These are phyloP conservation scores for Euphrasia confusa DNA, from an alignment of 257 asterid genomes.

Conservation along the genomic window DNA sequence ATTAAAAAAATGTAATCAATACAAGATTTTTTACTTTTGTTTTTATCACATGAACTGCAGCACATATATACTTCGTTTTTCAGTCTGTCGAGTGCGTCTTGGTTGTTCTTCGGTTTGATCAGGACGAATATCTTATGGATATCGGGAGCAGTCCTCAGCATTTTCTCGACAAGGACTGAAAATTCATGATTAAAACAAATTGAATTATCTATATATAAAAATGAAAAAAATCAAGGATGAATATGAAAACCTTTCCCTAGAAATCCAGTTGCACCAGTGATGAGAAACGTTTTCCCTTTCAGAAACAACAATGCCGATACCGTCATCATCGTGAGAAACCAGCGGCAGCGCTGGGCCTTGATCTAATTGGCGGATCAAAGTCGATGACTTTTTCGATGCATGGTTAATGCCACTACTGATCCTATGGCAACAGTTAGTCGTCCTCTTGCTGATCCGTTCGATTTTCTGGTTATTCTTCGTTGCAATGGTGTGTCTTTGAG, in stretches of 20 bases:
- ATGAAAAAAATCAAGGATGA: too few species aligned
- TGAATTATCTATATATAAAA: too few species aligned
- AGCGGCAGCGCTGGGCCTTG: too few species aligned
- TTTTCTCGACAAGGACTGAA: constrained; percentile 85
- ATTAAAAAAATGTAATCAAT: not conserved
- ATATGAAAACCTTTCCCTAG: constrained; percentile 78
- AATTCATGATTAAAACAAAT: not conserved
- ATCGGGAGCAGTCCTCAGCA: constrained; percentile 80
- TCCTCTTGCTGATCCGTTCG: too few species aligned
- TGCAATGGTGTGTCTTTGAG: too few species aligned
- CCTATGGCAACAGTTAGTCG: too few species aligned
- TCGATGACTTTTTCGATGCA: too few species aligned
- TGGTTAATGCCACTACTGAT: too few species aligned
- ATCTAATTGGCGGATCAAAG: too few species aligned
- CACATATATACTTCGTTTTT: constrained; percentile 73
- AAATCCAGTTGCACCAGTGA: constrained; percentile 78
- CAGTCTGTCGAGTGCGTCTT: constrained; percentile 61
- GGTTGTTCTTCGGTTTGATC: constrained; percentile 76
- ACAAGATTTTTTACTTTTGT: not conserved
- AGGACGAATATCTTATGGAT: constrained; percentile 62
- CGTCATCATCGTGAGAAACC: too few species aligned
- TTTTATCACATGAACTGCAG: too few species aligned
- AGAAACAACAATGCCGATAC: constrained; percentile 68
- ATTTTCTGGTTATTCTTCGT: too few species aligned
- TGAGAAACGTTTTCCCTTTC: constrained; percentile 45